Base-by-base conservation (phyloP, 805 yeast genomes). In the Saccharomycopsis sp. region DNA sequence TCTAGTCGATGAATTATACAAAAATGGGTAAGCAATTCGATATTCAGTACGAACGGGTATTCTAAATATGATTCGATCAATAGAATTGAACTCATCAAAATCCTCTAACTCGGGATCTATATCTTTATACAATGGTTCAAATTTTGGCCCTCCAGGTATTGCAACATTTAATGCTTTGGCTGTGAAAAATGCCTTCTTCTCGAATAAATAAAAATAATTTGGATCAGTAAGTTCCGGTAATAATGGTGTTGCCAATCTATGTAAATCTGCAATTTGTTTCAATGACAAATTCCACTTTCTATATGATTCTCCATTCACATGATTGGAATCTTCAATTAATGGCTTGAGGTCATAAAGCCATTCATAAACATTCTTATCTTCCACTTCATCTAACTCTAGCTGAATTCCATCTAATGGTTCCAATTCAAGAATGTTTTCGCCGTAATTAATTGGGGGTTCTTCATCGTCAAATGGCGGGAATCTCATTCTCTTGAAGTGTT, bases 381-480 rank as follows among this genome's bases (percentile, higher is more conserved):
- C 85, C 8, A 65, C 66, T 23, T 72, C 73, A 54, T 80, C 82
- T n/a, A 85, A 60, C 21, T 81, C 82, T 50, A 84, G 57, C 50
- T 69, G 76, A 19, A 89, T 75, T 0, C 90, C 71, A n/a, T 81
- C 90, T 4, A 76, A 70, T 0, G 86, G 80, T 40, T 83, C 89
- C 1, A 79, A 64, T 13, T 77, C 82, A 50, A 85, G 82, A 11
- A 88, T 66, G 55, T 84, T 82, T 45, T 87, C 94, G n/a, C 78
- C 56, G 79, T 85, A 93, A 45, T 81, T 75, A 26, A 89, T 58
- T 1, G 95, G 94, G 0, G 96, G 96, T 60, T 90, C 97, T 61
- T 93, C 98, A 59, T 93, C 99, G 61, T 93, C 98, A 64, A 90
- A 88, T 0, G 95, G 89, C 1, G 99, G 99, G 54, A 93, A 85